A percentile compares a stretch with the other conserved stretches of the same genome.
These are phyloP conservation scores for Coemansia sp. DNA, from an alignment of 192 early-diverging fungal genomes.

Conservation along the genomic window DNA sequence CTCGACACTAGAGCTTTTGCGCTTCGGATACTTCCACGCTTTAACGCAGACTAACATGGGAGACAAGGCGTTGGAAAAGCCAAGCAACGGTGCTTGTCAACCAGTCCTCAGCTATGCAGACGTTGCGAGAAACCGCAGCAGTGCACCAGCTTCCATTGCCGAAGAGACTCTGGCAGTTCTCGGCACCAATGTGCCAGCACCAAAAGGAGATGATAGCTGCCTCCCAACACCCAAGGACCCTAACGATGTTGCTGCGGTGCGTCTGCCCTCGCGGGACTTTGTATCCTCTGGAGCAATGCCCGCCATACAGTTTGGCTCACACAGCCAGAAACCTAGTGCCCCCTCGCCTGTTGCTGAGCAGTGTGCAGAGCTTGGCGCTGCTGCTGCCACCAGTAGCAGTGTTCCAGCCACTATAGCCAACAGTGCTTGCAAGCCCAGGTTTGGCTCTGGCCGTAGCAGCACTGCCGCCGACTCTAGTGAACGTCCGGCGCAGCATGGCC, in stretches of 20 bases:
- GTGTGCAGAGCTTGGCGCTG: neutral
- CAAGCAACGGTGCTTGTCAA: neutral
- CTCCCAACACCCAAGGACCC: slow-evolving; percentile 20
- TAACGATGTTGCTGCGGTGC: slow-evolving; percentile 19
- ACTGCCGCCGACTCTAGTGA: neutral
- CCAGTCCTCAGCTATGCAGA: neutral
- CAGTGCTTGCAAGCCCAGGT: slow-evolving; percentile 35
- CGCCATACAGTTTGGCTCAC: slow-evolving; percentile 52
- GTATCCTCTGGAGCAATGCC: slow-evolving; percentile 15
- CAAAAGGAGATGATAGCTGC: slow-evolving; percentile 14
- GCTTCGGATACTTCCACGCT: neutral
- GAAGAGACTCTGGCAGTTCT: neutral
- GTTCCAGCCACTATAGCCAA: slow-evolving; percentile 28
- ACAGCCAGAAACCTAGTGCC: slow-evolving; percentile 32
- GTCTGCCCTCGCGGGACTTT: slow-evolving; percentile 34
- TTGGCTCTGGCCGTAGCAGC: slow-evolving; percentile 36
- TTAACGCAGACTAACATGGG: neutral
- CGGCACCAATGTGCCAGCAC: neutral
- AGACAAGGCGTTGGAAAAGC: neutral
- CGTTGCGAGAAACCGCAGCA: neutral
- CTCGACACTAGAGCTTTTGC: too few relatives aligned
- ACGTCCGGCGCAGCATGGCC: slow-evolving; percentile 13
- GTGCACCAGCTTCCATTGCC: neutral
- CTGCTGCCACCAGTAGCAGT: slow-evolving; percentile 40
- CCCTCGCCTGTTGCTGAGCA: slow-evolving; percentile 24